These are phyloP conservation scores for Platanus orientalis DNA, from an alignment of 164 flowering plant genomes.

Conservation along the genomic window DNA sequence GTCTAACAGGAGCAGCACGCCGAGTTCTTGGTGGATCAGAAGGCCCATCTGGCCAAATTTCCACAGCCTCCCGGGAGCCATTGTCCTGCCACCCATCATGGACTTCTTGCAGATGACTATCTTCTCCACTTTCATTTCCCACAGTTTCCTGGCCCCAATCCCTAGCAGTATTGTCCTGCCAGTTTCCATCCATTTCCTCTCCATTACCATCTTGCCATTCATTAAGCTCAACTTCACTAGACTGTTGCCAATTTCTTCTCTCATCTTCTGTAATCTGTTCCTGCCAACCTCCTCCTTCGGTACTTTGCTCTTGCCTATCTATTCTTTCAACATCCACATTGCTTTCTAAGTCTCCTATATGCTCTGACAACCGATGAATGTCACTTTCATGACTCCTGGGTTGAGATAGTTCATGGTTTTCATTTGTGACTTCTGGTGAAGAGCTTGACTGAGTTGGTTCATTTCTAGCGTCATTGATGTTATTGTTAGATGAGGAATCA, in stretches of 20 bases:
- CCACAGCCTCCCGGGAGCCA: slow-evolving; percentile 46
- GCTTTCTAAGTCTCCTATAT: slow-evolving; percentile 26
- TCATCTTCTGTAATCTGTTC: slow-evolving; percentile 47
- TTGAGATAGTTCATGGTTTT: slow-evolving; percentile 35
- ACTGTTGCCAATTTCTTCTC: slow-evolving; percentile 43
- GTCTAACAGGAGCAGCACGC: slow-evolving; percentile 54
- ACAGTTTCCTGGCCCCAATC: slow-evolving; percentile 50
- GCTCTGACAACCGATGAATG: slow-evolving; percentile 24
- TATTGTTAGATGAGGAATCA: slow-evolving; percentile 41
- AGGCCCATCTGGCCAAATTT: slow-evolving; percentile 63
- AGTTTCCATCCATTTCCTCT: slow-evolving; percentile 38
- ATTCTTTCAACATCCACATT: slow-evolving; percentile 28
- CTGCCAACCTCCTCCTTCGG: slow-evolving; percentile 41
- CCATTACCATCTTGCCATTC: slow-evolving; percentile 43
- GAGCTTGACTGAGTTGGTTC: slow-evolving; percentile 32
- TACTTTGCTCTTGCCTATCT: slow-evolving; percentile 39
- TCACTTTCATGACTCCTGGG: slow-evolving; percentile 35
- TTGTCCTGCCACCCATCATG: slow-evolving; percentile 59
- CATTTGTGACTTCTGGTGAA: slow-evolving; percentile 34
- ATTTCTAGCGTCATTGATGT: slow-evolving; percentile 34
- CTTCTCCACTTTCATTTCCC: slow-evolving; percentile 38
- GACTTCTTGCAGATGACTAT: slow-evolving; percentile 27
- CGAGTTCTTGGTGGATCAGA: slow-evolving; percentile 61
- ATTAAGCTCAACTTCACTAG: slow-evolving; percentile 36
- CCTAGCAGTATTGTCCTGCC: slow-evolving; percentile 50